Evolutionary conservation across 768 basidiomycete genomes (phyloP).

Genomic region (Crepidotus variabilis): DNA sequence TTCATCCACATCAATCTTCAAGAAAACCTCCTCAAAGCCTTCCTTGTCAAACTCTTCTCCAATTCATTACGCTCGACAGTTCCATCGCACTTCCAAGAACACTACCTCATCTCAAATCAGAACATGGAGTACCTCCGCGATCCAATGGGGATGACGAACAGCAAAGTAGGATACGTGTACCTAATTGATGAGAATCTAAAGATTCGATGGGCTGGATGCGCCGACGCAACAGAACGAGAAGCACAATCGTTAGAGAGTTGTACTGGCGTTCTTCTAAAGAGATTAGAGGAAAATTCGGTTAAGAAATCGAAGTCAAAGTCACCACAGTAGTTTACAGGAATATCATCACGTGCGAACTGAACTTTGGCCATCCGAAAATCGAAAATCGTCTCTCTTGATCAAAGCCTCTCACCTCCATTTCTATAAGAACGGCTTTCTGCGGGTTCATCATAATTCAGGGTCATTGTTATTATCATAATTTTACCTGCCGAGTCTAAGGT

Average conservation of each 20-base stretch:
- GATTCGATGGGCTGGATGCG: conserved; percentile 91
- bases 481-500: too few relatives aligned
- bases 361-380: neutral
- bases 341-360: too few relatives aligned
- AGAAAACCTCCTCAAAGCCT: conserved; percentile 88
- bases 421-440: too few relatives aligned
- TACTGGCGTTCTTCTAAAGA: conserved; percentile 61
- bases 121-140: conserved; percentile 85
- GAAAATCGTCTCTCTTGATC: neutral
- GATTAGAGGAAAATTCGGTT: conserved; percentile 37
- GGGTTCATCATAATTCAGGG: too few relatives aligned
- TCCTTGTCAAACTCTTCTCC: conserved; percentile 85
- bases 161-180: conserved; percentile 88
- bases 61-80: conserved; percentile 65
- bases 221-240: conserved; percentile 77
- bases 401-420: neutral
- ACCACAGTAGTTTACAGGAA: too few relatives aligned
- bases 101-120: conserved; percentile 77
- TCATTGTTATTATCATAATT: too few relatives aligned
- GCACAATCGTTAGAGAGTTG: conserved; percentile 64
- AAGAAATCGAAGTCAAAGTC: too few relatives aligned
- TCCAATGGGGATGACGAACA: conserved; percentile 84
- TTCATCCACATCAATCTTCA: conserved; percentile 89
- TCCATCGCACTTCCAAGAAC: conserved; percentile 59
- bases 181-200: conserved; percentile 81